Base-by-base conservation (phyloP, 1,284 basidiomycete genomes). In the Puccinia triticina region DNA sequence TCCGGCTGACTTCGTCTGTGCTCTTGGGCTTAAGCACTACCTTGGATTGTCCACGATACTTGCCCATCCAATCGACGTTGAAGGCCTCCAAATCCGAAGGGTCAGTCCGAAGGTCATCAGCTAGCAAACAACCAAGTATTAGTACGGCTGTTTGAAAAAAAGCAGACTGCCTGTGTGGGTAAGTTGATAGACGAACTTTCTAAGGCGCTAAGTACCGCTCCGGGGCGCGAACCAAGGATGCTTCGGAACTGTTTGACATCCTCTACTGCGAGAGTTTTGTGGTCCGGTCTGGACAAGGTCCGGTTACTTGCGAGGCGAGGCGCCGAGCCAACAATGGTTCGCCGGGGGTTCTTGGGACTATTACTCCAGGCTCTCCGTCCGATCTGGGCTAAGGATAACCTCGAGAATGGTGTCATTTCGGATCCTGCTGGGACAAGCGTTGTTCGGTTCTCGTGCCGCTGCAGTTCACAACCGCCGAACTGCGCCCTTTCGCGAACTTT, bases 61-160 rank as follows among this genome's bases (percentile, higher is more conserved):
- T 79, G 10, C 79, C 79, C 50, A 82, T 71, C 83, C 83, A 83
- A 66, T 83, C 83, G 34, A 69, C 55, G 66, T 83, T 83, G 40
- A 82, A 83, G 1, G 67, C 69, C 40, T 72, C 76, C 3, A 83
- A 61, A 37, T 83, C 83, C 21, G 59, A 75, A 12, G 72, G 40
- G 14, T 71, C 64, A 18, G 74, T 67, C 29, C 48, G 74, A 32
- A 66, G 55, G 5, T 57, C 40, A 64, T 83, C 76, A 50, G 55
- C 83, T 74, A 64, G 40, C 43, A 48, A 12, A 55, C 8, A 26
- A 59, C 40, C 43, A 77, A 18, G 12, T 26, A 23, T 21, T 37
- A 37, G 48, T n/a, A 3, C 29, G 50, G 14, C 26, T 48, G 11
- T n/a, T 7, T 26, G 0, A n/a, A 64, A 64, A 48, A 43, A 43